phyloP scores from a whole-genome alignment of 768 basidiomycete species.

The Russula ochroleuca region DNA sequence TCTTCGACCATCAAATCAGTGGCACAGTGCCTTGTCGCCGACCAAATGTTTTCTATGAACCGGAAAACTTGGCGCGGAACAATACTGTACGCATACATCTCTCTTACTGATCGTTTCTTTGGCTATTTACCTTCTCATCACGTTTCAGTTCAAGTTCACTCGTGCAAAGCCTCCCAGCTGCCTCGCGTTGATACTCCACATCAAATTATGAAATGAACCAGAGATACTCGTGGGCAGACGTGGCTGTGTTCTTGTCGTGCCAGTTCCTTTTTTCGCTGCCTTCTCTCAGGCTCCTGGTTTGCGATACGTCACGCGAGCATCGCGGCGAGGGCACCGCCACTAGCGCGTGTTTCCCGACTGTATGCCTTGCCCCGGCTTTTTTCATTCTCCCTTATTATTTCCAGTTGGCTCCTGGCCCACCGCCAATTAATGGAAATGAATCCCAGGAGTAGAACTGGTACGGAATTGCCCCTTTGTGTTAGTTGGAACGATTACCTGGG shows the following conservation, averaged over 20 bases:
- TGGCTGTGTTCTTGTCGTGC: conserved; percentile 19
- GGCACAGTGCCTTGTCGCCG: background rate
- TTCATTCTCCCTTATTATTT: background rate
- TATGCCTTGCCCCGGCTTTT: background rate
- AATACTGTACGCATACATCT: no score
- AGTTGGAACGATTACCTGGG: conserved; percentile 1
- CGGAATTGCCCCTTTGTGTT: background rate
- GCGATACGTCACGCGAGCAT: background rate
- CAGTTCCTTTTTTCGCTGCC: background rate
- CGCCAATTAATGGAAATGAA: background rate
- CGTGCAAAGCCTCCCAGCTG: background rate
- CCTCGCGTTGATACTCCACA: conserved; percentile 1
- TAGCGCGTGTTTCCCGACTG: background rate
- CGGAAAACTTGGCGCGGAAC: background rate
- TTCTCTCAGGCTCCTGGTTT: background rate
- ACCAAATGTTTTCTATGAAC: background rate
- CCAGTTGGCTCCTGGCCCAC: background rate
- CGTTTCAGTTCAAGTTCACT: background rate
- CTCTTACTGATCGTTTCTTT: background rate
- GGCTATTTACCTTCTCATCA: background rate
- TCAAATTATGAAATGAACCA: background rate
- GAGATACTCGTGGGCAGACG: background rate
- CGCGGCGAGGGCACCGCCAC: background rate
- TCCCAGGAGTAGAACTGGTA: background rate
- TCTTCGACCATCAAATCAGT: no score